Evolutionary conservation across 768 basidiomycete species (phyloP), one percentile per base, ranked within the genome.

Genomic region (Termitomyces sp.): DNA sequence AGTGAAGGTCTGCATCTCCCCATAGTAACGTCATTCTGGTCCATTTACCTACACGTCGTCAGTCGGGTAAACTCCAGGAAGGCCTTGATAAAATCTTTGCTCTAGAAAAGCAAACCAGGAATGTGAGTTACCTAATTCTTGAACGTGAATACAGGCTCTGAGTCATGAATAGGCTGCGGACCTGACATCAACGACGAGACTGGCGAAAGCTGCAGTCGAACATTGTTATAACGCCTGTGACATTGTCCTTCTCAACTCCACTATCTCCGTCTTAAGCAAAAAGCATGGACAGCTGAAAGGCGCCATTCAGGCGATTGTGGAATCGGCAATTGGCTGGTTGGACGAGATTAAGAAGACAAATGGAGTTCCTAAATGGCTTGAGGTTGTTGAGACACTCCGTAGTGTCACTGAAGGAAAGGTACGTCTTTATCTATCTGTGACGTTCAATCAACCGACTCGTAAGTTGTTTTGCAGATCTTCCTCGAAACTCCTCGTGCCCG

Each of bases 351-450:
- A 86, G 65, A 70, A 81, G 65, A 72, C 76, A 44, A 80, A 86
- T 62, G 90, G 91, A 43, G 74, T 78, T 24, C 84, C 85, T 62
- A 82, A 79, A 67, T 95, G 94, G 91, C 74, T 98, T 48, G 87
- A 93, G 65, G 72, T 98, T 46, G 83, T 98, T 36, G 88, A 95
- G 73, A 96, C 94, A 5, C 71, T 99, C 63, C 83, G 96, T 68
- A 78, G 81, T 44, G 92, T 99, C 43, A 96, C 97, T 0, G 97
- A 99, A 76, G 97, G 97, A 53, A 99, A 98, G 85, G 96, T 90
- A 63, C 57, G 84, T 70, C 14, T 52, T 38, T 38, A 35, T 52
- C 7, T 13, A 30, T 35, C 2, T 13, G 10, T 22, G 18, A 13
- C 22, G 46, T 13, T 14, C 38, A 13, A 41, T 13, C 14, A 11